Base-by-base conservation (phyloP, 805 yeast genomes). In the Yamadazyma philogaea region DNA sequence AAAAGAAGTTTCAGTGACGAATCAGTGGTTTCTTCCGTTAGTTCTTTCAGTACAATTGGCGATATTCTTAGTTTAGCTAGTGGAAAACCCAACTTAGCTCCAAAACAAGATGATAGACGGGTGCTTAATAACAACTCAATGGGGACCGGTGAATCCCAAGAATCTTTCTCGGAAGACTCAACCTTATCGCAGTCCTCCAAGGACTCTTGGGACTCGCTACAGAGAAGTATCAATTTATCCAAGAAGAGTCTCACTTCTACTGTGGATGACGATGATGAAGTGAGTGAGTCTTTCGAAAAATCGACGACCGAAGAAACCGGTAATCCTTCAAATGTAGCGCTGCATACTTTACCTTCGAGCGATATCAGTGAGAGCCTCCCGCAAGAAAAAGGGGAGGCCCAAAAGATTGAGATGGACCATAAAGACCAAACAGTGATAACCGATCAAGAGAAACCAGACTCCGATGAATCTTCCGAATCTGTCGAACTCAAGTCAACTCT, bases 1-100 rank as follows among this genome's bases (percentile, higher is more conserved):
- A 55, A 57, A 33, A 44, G 74, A 39, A 55, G 56, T 8, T 63
- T 64, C 43, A 66, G 72, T 34, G 72, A 68, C 26, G 71, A 68
- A 39, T 65, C 72, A 1, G 57, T 53, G 15, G 68, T 63, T 1
- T 65, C 71, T 4, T 63, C 72, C 0, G 62, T 66, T 10, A 63
- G 70, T 44, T 59, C 68, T 0, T 61, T 64, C 43, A 63, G 68
- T 44, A 59, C 70, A 1, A 50, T 61, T 14, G 68, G 66, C 1
- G 71, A 65, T 33, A 48, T 59, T 17, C 45, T 59, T 46, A 57
- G 54, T 34, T 49, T 53, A 20, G 42, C 48, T 7, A 34, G 43
- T 15, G 43, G 41, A 17, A 44, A 28, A 17, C 11, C 40, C 18
- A 39, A 24, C 24, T 21, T 43, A 6, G 15, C 20, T 15, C 20